Base-by-base conservation (phyloP, 805 yeast genomes). In the Kuraishia hungarica region DNA sequence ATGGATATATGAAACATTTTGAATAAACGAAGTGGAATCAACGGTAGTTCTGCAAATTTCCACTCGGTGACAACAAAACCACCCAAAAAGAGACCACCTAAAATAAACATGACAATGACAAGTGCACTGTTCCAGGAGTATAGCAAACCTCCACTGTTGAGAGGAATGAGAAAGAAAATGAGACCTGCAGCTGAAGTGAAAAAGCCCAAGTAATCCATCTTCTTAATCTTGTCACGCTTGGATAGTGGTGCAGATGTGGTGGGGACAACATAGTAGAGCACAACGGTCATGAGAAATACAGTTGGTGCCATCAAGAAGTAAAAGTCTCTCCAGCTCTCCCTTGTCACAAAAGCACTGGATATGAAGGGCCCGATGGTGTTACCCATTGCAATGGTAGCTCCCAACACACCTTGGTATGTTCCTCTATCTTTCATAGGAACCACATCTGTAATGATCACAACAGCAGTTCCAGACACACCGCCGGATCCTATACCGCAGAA, bases 71-170 rank as follows among this genome's bases (percentile, higher is more conserved):
- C 22, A 8, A 82, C 43, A 54, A 86, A 83, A 0, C 63, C 57
- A 1, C 75, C 56, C 22, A 78, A 69, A 23, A 73, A 67, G 0
- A 66, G 54, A 1, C 72, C 77, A 23, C 84, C 84, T 43, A 79
- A 57, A 1, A 68, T 64, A 46, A 80, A 63, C 66, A 77, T 66
- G 7, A 68, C 54, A 13, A 80, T 74, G 15, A 73, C 72, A 20
- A 69, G 56, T 2, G 76, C 66, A 15, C 77, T 77, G 60, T 74
- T 60, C 90, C 90, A 86, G 0, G 71, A 64, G 62, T 75, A 83
- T 8, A 77, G 70, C 8, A 78, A 69, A 1, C 89, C 89, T 39
- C 89, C 90, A 21, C 85, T 84, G 58, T 77, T 75, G 22, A 82
- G 64, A 2, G 86, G 84, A 19, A 83, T 72, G 51, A 82, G 70